Conservation (phyloP, 768 basidiomycete species). For the Boletales sp. region DNA sequence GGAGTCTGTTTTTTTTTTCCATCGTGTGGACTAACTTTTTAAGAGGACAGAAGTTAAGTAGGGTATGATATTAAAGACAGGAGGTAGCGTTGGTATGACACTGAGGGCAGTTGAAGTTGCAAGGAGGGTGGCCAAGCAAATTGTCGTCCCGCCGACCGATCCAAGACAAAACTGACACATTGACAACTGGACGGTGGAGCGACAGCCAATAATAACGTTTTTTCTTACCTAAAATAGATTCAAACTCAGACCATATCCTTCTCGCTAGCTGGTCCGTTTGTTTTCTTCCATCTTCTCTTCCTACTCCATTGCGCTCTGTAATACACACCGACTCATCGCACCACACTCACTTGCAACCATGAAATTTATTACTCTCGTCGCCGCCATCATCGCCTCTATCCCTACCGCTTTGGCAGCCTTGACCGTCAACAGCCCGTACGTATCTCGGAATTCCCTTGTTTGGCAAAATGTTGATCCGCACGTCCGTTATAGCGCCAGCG, state of each 20-base stretch:
- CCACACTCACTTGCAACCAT: constrained; percentile 28
- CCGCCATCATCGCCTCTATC: constrained; percentile 28
- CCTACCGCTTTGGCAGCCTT: constrained; percentile 38
- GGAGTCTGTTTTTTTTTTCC: too few relatives aligned
- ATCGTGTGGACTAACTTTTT: too few relatives aligned
- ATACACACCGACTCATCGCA: constrained; percentile 11
- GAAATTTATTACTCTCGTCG: constrained; percentile 32
- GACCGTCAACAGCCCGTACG: constrained; percentile 71
- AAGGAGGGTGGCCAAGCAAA: too few relatives aligned
- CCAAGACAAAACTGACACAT: too few relatives aligned
- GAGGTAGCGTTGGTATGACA: too few relatives aligned
- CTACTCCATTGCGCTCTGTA: neutral
- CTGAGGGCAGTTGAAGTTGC: too few relatives aligned
- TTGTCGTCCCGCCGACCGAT: too few relatives aligned
- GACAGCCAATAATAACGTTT: constrained; percentile 3
- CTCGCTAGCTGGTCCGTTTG: neutral
- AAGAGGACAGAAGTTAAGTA: too few relatives aligned
- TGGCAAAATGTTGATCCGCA: neutral
- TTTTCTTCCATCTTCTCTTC: constrained; percentile 1
- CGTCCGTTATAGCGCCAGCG: constrained; percentile 27
- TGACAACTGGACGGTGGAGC: too few relatives aligned
- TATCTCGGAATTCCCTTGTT: neutral
- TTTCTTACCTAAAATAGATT: constrained; percentile 13
- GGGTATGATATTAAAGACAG: too few relatives aligned
- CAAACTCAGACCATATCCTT: constrained; percentile 23